Percentiles rank a stretch among this genome's conserved stretches.
Conservation (phyloP, 129 eudicot genomes). For the Escallonia herrerae region DNA sequence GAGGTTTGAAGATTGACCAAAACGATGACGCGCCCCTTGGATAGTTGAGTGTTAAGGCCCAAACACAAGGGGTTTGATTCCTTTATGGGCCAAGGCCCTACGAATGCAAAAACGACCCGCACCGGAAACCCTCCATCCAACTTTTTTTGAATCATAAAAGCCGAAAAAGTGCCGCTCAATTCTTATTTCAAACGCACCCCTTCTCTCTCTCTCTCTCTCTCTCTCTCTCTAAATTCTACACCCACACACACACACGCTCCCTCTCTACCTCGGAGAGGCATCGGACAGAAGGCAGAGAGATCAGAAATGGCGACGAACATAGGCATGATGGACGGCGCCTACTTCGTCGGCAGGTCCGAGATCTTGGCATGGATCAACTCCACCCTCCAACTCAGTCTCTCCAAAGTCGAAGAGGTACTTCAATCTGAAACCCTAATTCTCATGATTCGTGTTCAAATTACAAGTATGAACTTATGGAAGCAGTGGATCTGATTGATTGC, state of each 20-base stretch:
- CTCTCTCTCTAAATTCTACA: slow-evolving; percentile 20
- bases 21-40: too few species aligned
- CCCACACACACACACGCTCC: background rate
- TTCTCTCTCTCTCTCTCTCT: slow-evolving; percentile 34
- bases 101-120: too few species aligned
- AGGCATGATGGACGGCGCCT: slow-evolving; percentile 92
- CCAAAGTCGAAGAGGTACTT: slow-evolving; percentile 90
- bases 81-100: too few species aligned
- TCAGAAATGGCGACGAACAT: slow-evolving; percentile 74
- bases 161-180: slow-evolving; percentile 38
- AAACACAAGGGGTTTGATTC: too few species aligned
- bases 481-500: slow-evolving; percentile 18
- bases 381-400: slow-evolving; percentile 75
- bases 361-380: slow-evolving; percentile 88
- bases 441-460: background rate
- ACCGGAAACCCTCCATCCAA: too few species aligned
- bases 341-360: slow-evolving; percentile 93
- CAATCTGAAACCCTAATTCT: slow-evolving; percentile 15
- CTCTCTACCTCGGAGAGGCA: background rate
- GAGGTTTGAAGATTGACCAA: too few species aligned
- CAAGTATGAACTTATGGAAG: background rate
- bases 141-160: slow-evolving; percentile 11
- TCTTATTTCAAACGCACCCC: slow-evolving; percentile 28
- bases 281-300: slow-evolving; percentile 9
- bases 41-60: too few species aligned